phyloP scores from a whole-genome alignment of 192 early-diverging fungal species.

The Funneliformis geosporum region DNA sequence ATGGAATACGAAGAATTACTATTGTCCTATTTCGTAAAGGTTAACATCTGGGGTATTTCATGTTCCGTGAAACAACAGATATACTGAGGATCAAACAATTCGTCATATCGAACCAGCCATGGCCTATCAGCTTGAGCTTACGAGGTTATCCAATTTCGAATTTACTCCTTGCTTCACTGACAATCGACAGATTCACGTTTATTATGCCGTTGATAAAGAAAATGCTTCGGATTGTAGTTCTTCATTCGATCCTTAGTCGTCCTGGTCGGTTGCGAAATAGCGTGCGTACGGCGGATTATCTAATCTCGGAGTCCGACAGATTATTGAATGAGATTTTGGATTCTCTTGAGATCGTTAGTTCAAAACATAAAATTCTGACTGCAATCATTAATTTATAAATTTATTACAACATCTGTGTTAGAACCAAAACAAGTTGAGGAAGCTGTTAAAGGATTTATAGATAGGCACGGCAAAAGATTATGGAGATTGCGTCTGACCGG shows the following conservation, averaged over 20 bases:
- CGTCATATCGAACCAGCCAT: constrained; percentile 98
- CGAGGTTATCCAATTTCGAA: constrained; percentile 90
- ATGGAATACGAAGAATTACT: constrained; percentile 84
- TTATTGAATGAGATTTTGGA: constrained; percentile 93
- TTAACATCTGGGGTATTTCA: constrained; percentile 91
- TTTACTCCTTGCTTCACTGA: constrained; percentile 94
- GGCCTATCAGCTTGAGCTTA: constrained; percentile 96
- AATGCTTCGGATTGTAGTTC: constrained; percentile 95
- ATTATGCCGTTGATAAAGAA: constrained; percentile 93
- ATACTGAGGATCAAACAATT: constrained; percentile 89
- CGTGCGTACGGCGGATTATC: constrained; percentile 87
- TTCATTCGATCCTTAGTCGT: constrained; percentile 97
- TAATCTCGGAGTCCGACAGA: constrained; percentile 93
- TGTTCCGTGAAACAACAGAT: constrained; percentile 90
- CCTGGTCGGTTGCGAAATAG: constrained; percentile 81
- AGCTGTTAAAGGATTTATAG: constrained; percentile 85
- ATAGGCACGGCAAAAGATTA: constrained; percentile 92
- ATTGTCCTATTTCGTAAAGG: constrained; percentile 83
- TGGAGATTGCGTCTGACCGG: constrained; percentile 92
- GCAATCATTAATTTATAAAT: constrained; percentile 99
- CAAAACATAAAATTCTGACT: constrained; percentile 94
- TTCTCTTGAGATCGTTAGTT: constrained; percentile 90
- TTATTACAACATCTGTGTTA: constrained; percentile 95
- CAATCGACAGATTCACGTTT: constrained; percentile 94
- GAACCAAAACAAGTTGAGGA: constrained; percentile 81